Base-by-base conservation (phyloP, 2,329 filamentous ascomycete genomes). In the Phoma sp. region DNA sequence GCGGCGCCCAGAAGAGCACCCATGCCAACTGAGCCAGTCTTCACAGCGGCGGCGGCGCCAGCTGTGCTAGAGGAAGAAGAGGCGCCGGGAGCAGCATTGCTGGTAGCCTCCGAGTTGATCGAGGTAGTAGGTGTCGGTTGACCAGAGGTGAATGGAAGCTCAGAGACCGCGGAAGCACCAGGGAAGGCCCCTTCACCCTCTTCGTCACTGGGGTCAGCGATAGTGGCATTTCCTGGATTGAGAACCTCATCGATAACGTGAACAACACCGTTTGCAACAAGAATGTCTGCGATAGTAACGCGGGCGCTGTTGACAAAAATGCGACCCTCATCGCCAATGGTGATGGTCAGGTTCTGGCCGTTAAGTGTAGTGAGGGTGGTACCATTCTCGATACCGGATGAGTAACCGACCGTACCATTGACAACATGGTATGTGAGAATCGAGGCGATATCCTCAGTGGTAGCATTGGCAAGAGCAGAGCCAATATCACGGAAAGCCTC, bases 371-470 rank as follows among this genome's bases (percentile, higher is more conserved):
- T 56, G 13, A 80, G 61, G 8, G 57, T 69, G 22, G 65, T 76
- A 30, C 77, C 77, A 59, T 80, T 76, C 23, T 60, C 61, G 14
- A 83, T 75, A 4, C 64, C 58, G 5, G 76, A 69, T 43, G 79
- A 82, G 73, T 88, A 89, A 48, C 75, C 76, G 1, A 86, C 78
- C 7, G 77, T 78, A 40, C 80, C 80, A 40, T 78, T 77, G 39
- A 90, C 73, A 46, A 89, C 79, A 68, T 91, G 88, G 73, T 90
- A 90, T 24, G 79, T 74, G 30, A 90, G 77, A 45, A 89, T 79
- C 25, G 69, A 70, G 2, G 77, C 69, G 1, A 89, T 76, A 11
- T 83, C 70, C 4, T 78, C 70, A 0, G 72, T 67, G 23, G 77
- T 78, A 27, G 87, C 69, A 52, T 79, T 78, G 25, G 72, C 68